A percentile compares a stretch with the other conserved stretches of the same genome.
Conservation (phyloP, 1,284 basidiomycete genomes). For the Sutorius eximius region DNA sequence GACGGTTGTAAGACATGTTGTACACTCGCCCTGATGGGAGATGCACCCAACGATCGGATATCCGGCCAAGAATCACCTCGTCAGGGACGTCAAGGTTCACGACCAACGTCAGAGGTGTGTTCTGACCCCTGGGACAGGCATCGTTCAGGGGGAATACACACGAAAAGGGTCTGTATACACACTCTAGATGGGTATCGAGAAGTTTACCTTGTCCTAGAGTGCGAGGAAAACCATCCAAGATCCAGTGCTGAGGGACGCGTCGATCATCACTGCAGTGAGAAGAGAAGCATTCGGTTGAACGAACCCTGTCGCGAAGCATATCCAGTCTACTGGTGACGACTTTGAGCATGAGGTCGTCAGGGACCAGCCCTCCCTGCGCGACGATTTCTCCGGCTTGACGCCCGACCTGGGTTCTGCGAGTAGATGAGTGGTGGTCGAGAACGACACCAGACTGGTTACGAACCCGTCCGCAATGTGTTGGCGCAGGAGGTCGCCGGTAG, state of each 20-base stretch:
- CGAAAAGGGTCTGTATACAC: constrained; percentile 24
- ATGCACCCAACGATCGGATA: constrained; percentile 94
- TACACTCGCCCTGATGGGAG: constrained; percentile 92
- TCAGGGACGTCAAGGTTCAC: constrained; percentile 93
- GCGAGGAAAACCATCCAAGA: constrained; percentile 95
- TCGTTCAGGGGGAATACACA: constrained; percentile 2
- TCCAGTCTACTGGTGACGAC: constrained; percentile 74
- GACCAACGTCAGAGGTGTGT: constrained; percentile 76
- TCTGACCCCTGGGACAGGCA: constrained; percentile 45
- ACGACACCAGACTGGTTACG: background rate
- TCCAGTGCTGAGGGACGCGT: constrained; percentile 67
- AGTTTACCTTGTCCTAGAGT: constrained; percentile 88
- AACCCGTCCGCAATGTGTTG: constrained; percentile 73
- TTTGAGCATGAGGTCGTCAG: constrained; percentile 77
- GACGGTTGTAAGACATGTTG: constrained; percentile 89
- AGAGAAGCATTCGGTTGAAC: constrained; percentile 9
- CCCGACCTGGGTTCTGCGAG: constrained; percentile 64
- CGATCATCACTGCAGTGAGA: background rate
- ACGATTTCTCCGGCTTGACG: constrained; percentile 73
- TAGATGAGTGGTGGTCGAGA: background rate
- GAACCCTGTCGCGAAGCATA: constrained; percentile 61
- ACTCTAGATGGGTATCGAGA: constrained; percentile 76
- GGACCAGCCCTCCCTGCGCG: constrained; percentile 69
- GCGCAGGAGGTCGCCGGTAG: constrained; percentile 79
- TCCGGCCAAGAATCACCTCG: constrained; percentile 84